These are phyloP conservation scores for Saussurea involucrata DNA, from an alignment of 129 eudicot species.

Conservation along the genomic window DNA sequence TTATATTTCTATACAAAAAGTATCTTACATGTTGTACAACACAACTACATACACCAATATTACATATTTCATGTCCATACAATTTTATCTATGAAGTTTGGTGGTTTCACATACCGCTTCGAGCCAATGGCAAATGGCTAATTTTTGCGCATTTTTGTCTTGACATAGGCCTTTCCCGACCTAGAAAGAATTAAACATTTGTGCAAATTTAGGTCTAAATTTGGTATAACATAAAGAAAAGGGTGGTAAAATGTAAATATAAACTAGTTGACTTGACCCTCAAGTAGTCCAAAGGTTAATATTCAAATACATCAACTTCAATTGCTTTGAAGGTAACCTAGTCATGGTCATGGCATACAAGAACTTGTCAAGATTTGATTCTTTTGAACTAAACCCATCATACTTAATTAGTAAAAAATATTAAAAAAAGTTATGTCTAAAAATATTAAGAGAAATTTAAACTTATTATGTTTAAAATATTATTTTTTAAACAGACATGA, in stretches of 20 bases:
- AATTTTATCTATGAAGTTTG: background rate
- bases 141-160: conserved; percentile 72
- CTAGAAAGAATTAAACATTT: conserved; percentile 30
- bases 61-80: background rate
- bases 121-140: conserved; percentile 86
- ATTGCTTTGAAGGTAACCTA: conserved; percentile 1
- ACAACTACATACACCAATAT: background rate
- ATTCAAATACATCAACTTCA: conserved; percentile 25
- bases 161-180: conserved; percentile 82
- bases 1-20: background rate
- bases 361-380: conserved; percentile 29
- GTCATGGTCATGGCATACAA: conserved; percentile 15
- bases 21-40: background rate
- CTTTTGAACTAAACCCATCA: background rate
- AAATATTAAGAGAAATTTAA: background rate
- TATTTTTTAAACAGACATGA: background rate
- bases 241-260: conserved; percentile 4
- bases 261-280: background rate
- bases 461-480: background rate
- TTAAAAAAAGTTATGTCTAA: background rate
- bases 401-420: background rate
- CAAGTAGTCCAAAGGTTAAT: conserved; percentile 22
- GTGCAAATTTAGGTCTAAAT: background rate
- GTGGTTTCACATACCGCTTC: conserved; percentile 70
- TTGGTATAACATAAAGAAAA: background rate